Evolutionary conservation across 306 rosid species (phyloP), one percentile per base, ranked within the genome.

Genomic region (Ormosia emarginata): DNA sequence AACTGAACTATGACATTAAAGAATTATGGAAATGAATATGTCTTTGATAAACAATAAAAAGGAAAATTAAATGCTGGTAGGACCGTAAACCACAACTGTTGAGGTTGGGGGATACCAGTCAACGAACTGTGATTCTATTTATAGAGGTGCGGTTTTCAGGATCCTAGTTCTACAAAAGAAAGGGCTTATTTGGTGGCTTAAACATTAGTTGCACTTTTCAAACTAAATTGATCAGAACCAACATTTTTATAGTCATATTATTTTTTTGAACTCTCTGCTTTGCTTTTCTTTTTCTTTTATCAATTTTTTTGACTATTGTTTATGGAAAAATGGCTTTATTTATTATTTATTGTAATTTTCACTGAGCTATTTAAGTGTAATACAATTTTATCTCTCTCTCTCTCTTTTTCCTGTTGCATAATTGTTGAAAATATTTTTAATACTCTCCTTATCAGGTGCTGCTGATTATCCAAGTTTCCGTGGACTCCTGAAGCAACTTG

Each of bases 401-500:
- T 9, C 14, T 67, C 1, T 43, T 8, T 32, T 5, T n/a, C 32
- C 17, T 17, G 12, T 40, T 71, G 63, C 29, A 55, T 46, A 57
- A 52, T n/a, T 47, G 43, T 57, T 73, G 77, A 66, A 74, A 77
- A 73, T 66, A 40, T 76, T 76, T 46, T 57, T 36, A 32, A 30
- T 79, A 53, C 71, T 80, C 47, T 88, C 58, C 49, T 52, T 55
- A 71, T 75, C 87, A 95, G 99, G 99, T 86, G 98, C 97, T 88
- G 67, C 90, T 74, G 98, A 96, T 85, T 94, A 94, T 88, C 93
- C 98, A 34, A 61, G 90, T 82, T 96, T 96, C 69, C 97, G 93
- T 57, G 99, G 99, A 84, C 89, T 94, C 68, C 66, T 96, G 87
- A 96, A 96, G 91, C 99, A 96, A 85, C 94, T 96, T 83, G 91